phyloP scores from a whole-genome alignment of 306 rosid species.

The Abrus pulchellus region DNA sequence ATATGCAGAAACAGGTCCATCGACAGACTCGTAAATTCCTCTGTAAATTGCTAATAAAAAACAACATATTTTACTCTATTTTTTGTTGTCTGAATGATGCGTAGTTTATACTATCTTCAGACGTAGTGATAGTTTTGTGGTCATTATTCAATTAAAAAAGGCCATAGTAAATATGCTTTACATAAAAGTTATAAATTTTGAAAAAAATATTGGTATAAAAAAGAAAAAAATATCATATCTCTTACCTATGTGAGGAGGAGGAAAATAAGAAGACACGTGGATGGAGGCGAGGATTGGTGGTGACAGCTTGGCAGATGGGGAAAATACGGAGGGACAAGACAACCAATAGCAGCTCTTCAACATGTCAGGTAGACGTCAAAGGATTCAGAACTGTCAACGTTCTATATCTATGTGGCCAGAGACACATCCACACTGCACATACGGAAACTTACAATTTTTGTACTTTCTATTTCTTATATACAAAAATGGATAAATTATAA shows the following conservation, averaged over 20 bases:
- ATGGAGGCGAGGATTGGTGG: neutral
- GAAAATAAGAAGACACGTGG: slow-evolving; percentile 2
- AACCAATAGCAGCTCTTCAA: slow-evolving; percentile 19
- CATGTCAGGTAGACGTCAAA: neutral
- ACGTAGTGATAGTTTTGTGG: too few relatives aligned
- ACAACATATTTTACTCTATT: neutral
- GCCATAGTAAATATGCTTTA: neutral
- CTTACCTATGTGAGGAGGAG: neutral
- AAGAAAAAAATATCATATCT: too few relatives aligned
- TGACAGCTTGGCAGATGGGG: neutral
- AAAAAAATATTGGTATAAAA: too few relatives aligned
- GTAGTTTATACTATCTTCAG: neutral
- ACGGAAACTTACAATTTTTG: slow-evolving; percentile 15
- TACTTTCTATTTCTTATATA: neutral
- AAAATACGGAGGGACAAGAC: neutral
- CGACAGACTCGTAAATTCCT: neutral
- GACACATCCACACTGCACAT: neutral
- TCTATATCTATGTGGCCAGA: neutral
- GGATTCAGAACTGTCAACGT: neutral
- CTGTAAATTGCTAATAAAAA: neutral
- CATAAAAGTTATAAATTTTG: neutral
- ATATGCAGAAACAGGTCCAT: neutral
- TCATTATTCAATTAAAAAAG: too few relatives aligned
- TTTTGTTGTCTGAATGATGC: neutral
- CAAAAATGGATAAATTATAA: too few relatives aligned